Evolutionary conservation across 768 basidiomycete genomes (phyloP), one percentile per base, ranked within the genome.

Genomic region (Epithele typhae): DNA sequence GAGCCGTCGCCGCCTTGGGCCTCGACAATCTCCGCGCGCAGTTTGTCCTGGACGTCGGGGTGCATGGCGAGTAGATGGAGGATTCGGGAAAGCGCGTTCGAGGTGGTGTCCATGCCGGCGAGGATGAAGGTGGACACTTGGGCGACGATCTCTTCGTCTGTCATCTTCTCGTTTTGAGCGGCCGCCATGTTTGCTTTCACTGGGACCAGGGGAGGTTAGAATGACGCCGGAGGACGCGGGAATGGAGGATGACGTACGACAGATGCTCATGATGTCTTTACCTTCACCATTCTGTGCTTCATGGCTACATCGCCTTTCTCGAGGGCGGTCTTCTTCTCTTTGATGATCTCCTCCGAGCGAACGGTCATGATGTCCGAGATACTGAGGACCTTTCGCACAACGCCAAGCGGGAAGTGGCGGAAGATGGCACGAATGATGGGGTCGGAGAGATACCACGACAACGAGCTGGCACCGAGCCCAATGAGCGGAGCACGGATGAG

Each of bases 251-350:
- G 18, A 54, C 69, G 41, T 50, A 76, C 74, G 60, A n/a, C 76
- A 53, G 32, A 74, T 63, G 43, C 68, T 75, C 46, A 76, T 64
- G 25, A 78, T 67, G 51, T 76, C 75, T 27, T 71, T 70, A 8
- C 69, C 69, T 39, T 57, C 56, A 1, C 30, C 45, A 30, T 14
- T 30, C 14, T 14, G 27, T 30, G 27, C 7, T 7, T 14, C 8
- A 30, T 7, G 14, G 27, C 37, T 14, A 14, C 27, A 14, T 30
- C 70, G 8, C 68, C 71, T 17, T 55, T 52, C n/a, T 43, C 45
- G 4, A 74, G 34, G 1, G 71, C 65, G 24, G 47, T 52, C 47
- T 65, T 67, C 58, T 75, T 76, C 11, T 59, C 51, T 11, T 65
- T 50, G 30, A 53, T 46, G 5, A 77, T 67, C 3, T 62, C 55